These are phyloP conservation scores for Salix exigua DNA, from an alignment of 345 rosid species.

Conservation along the genomic window DNA sequence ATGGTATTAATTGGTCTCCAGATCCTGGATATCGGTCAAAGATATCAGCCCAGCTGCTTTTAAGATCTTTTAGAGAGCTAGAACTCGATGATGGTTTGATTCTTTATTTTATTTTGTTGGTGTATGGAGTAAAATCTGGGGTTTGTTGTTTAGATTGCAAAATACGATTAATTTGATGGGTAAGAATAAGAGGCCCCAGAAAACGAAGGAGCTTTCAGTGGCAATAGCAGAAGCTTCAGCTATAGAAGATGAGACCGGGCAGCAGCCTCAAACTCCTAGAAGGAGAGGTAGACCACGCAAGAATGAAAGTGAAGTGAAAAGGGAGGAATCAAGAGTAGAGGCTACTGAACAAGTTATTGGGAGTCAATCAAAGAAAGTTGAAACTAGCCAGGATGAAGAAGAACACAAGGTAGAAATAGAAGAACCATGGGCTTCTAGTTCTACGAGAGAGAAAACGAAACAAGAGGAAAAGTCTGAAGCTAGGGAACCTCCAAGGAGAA, in stretches of 20 bases:
- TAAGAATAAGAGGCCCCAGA: conserved; percentile 70
- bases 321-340: conserved; percentile 2
- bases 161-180: conserved; percentile 45
- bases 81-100: conserved; percentile 7
- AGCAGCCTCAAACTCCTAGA: conserved; percentile 42
- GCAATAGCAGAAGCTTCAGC: conserved; percentile 61
- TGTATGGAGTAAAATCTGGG: not conserved
- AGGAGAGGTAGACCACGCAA: conserved; percentile 92
- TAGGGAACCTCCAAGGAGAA: conserved; percentile 39
- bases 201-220: conserved; percentile 64
- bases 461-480: not conserved
- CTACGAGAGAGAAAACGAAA: conserved; percentile 21
- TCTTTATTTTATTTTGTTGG: not conserved
- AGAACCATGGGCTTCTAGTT: conserved; percentile 17
- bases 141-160: not conserved
- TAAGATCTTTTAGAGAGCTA: not conserved
- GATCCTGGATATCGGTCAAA: conserved; percentile 18
- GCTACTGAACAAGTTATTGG: not conserved
- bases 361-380: conserved; percentile 33
- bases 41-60: not conserved
- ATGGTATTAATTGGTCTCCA: conserved; percentile 8
- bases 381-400: conserved; percentile 20
- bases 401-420: not conserved
- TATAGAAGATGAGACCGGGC: conserved; percentile 29
- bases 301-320: conserved; percentile 32